A percentile compares a stretch with the other conserved stretches of the same genome.
Evolutionary conservation across 1,284 basidiomycete species (phyloP).

Genomic region (Tilletia walkeri): DNA sequence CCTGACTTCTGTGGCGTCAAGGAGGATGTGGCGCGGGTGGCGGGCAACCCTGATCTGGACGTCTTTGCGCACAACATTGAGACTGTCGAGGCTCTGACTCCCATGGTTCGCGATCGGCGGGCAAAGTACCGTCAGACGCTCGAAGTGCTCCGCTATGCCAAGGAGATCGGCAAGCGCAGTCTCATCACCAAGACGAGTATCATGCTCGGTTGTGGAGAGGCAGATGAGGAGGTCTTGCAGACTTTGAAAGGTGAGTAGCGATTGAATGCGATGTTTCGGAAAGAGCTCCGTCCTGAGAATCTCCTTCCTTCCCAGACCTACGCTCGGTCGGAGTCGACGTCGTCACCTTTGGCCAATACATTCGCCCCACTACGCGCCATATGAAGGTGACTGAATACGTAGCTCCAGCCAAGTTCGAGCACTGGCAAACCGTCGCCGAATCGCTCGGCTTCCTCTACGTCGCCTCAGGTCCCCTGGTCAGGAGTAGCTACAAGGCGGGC

Average conservation of each 20-base stretch:
- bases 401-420: slow-evolving; percentile 84
- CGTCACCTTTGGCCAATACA: slow-evolving; percentile 99
- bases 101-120: slow-evolving; percentile 88
- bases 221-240: slow-evolving; percentile 76
- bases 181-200: slow-evolving; percentile 96
- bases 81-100: slow-evolving; percentile 88
- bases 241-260: slow-evolving; percentile 72
- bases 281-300: background rate
- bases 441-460: slow-evolving; percentile 95
- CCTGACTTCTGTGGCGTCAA: slow-evolving; percentile 86
- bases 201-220: slow-evolving; percentile 97
- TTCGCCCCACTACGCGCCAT: slow-evolving; percentile 97
- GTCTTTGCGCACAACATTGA: slow-evolving; percentile 99
- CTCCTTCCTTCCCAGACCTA: slow-evolving; percentile 64
- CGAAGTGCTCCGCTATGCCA: slow-evolving; percentile 71
- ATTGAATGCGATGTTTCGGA: background rate
- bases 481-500: slow-evolving; percentile 88
- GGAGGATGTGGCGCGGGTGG: slow-evolving; percentile 75
- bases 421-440: slow-evolving; percentile 86
- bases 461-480: slow-evolving; percentile 89
- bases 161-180: slow-evolving; percentile 64
- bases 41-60: slow-evolving; percentile 79
- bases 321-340: slow-evolving; percentile 88
- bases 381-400: slow-evolving; percentile 99
- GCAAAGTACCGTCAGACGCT: slow-evolving; percentile 90